Evolutionary conservation across 352 stramenopile species (phyloP).

Genomic region (Globisporangium recalcitrans): DNA sequence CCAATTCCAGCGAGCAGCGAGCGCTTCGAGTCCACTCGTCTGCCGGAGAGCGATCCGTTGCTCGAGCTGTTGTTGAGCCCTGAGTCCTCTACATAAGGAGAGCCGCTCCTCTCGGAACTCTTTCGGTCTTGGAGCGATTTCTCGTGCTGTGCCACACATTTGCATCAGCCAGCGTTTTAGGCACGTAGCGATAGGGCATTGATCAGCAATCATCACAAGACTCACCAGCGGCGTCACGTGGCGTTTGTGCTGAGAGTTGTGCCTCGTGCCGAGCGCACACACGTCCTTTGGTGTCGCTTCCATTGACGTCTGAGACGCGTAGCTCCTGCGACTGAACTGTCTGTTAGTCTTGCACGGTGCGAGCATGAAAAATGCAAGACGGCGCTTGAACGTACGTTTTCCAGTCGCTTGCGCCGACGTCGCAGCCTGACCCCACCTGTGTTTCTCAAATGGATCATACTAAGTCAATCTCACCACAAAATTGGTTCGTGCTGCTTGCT

Average conservation of each 20-base stretch:
- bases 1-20: slow-evolving; percentile 75
- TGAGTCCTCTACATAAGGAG: slow-evolving; percentile 13
- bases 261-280: slow-evolving; percentile 20
- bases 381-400: slow-evolving; percentile 46
- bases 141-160: slow-evolving; percentile 20
- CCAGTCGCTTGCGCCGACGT: slow-evolving; percentile 46
- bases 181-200: not conserved
- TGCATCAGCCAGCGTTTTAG: not conserved
- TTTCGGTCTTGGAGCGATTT: slow-evolving; percentile 14
- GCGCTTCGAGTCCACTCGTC: slow-evolving; percentile 40
- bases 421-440: slow-evolving; percentile 43
- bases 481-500: not conserved
- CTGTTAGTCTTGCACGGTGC: not conserved
- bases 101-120: not conserved
- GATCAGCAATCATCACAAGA: not conserved
- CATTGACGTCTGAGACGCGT: slow-evolving; percentile 52
- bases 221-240: slow-evolving; percentile 57
- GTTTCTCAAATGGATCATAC: not conserved
- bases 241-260: slow-evolving; percentile 62
- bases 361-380: not conserved
- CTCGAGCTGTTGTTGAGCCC: slow-evolving; percentile 5
- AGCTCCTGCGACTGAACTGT: slow-evolving; percentile 33
- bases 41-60: slow-evolving; percentile 29
- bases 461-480: not conserved
- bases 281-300: slow-evolving; percentile 24